A percentile compares a stretch with the other conserved stretches of the same genome.
phyloP scores from a whole-genome alignment of 2,329 filamentous ascomycete genomes.

The Penicillium paneum region DNA sequence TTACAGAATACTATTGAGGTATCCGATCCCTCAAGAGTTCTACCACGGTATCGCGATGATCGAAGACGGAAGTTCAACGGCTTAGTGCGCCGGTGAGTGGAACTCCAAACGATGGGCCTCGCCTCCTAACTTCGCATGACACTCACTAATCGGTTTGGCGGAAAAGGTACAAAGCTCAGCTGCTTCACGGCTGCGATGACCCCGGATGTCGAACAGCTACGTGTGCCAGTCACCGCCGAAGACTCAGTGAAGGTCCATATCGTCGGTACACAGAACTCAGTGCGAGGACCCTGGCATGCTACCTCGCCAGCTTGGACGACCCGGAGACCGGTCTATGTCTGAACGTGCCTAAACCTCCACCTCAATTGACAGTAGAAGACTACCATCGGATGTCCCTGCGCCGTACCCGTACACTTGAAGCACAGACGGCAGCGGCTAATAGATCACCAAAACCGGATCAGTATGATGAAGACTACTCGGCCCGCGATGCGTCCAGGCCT shows the following conservation, averaged over 20 bases:
- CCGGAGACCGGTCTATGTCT: conserved; percentile 68
- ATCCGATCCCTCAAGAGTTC: conserved; percentile 35
- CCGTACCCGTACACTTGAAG: conserved; percentile 32
- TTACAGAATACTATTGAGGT: conserved; percentile 41
- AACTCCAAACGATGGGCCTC: neutral
- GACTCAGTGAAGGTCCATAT: conserved; percentile 65
- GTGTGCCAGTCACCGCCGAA: conserved; percentile 74
- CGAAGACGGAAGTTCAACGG: conserved; percentile 51
- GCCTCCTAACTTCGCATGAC: neutral
- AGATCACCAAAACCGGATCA: neutral
- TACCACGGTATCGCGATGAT: conserved; percentile 40
- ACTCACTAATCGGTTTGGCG: conserved; percentile 6
- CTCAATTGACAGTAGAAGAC: conserved; percentile 28
- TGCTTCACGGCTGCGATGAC: conserved; percentile 75
- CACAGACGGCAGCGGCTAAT: conserved; percentile 11
- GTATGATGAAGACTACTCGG: neutral
- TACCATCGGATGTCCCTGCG: conserved; percentile 28
- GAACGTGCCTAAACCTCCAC: conserved; percentile 35
- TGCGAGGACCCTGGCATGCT: conserved; percentile 74
- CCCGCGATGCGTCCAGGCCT: neutral
- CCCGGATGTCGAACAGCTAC: conserved; percentile 68
- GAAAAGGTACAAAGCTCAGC: conserved; percentile 70
- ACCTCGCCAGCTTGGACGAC: conserved; percentile 75
- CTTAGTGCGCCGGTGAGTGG: conserved; percentile 62
- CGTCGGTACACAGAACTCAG: conserved; percentile 78